Base-by-base conservation (phyloP, 164 flowering plant genomes). In the Houttuynia cordata region DNA sequence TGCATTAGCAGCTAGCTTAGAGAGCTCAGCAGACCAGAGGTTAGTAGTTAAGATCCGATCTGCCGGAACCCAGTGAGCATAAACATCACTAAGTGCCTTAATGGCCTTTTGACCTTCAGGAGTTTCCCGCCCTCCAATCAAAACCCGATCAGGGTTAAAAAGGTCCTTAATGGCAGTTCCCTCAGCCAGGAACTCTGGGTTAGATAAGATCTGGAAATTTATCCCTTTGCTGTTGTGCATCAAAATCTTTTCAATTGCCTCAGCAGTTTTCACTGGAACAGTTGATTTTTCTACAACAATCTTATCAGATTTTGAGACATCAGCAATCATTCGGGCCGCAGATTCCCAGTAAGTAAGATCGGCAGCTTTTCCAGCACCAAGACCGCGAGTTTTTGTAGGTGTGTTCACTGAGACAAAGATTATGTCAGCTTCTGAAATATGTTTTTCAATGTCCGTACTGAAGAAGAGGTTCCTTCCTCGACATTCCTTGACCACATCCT, bases 1-100 rank as follows among this genome's bases (percentile, higher is more conserved):
- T 40, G 97, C 97, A 76, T 87, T 90, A 39, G 93, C 96, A 68
- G 96, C 97, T 23, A 90, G 88, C 83, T 90, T 85, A 1, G 37
- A 30, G 59, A 87, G 87, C 81, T 87, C 97, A 0, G 93, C 96
- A 8, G 97, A 90, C 93, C 85, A 21, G 6, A 90, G 84, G 64
- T 90, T 90, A 61, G 91, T 90, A 76, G 82, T 63, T 12, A 90
- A 19, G 73, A 90, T 87, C 20, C 6, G 37, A 30, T 30, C 37
- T 6, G 2, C 37, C 6, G 37, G 6, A 30, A 30, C 37, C 37
- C 37, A 30, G 6, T 30, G 37, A 6, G 37, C 37, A 30, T 30
- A 30, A 30, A 30, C 37, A 30, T 30, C 57, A 56, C 52, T 61
- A 14, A 70, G 52, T 9, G 66, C 60, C 5, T 24, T 18, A 24